phyloP scores from a whole-genome alignment of 208 protist genomes.

The Endotrypanum monterogeii region DNA sequence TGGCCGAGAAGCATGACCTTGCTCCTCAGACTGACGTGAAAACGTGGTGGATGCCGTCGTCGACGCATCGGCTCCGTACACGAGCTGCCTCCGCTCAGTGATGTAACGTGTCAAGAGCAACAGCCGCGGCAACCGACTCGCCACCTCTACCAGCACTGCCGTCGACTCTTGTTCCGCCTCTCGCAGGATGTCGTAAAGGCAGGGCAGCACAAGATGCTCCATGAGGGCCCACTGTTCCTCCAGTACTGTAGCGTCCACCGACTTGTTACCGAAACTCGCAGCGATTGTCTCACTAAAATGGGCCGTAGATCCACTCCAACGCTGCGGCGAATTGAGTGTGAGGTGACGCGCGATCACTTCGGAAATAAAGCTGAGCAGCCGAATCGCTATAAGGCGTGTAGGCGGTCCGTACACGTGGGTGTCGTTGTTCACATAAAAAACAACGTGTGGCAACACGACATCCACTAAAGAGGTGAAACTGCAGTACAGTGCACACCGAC shows the following conservation, averaged over 20 bases:
- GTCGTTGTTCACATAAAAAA: conserved; percentile 39
- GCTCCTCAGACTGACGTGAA: neutral
- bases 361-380: conserved; percentile 39
- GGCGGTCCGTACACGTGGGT: conserved; percentile 24
- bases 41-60: neutral
- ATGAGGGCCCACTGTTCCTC: conserved; percentile 36
- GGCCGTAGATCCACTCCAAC: neutral
- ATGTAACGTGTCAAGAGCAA: conserved; percentile 50
- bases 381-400: conserved; percentile 58
- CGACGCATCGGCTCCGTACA: conserved; percentile 16
- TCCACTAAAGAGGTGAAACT: conserved; percentile 35
- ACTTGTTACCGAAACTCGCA: neutral
- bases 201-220: conserved; percentile 40
- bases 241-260: neutral
- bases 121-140: conserved; percentile 59
- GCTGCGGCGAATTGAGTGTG: conserved; percentile 4
- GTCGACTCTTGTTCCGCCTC: conserved; percentile 31
- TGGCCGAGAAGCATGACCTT: neutral
- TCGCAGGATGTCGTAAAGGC: conserved; percentile 30
- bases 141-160: conserved; percentile 60
- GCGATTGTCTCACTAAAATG: neutral
- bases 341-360: conserved; percentile 27
- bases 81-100: conserved; percentile 43
- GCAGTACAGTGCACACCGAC: conserved; percentile 37
- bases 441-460: conserved; percentile 50